Base-by-base conservation (phyloP, 768 basidiomycete species). In the Tricholoma saponaceum region DNA sequence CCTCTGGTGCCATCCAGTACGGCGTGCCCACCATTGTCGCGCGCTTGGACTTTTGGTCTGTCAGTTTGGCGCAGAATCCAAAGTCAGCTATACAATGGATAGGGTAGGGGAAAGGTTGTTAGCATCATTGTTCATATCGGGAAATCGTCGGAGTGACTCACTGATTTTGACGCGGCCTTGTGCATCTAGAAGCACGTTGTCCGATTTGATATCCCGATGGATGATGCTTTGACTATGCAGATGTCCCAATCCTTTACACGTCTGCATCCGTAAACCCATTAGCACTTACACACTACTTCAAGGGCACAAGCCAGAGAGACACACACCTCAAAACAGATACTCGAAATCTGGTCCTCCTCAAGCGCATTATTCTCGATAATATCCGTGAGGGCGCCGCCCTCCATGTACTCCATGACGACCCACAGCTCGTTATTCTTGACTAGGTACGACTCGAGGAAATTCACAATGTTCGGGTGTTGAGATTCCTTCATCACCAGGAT, bases 381-480 rank as follows among this genome's bases (percentile, higher is more conserved):
- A 73, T 98, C 96, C 23, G 95, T 98, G 66, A 99, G 77, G 16
- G 96, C 95, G 39, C 97, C 95, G 53, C 95, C 95, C 72, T 98
- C 95, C 95, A 98, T 98, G 69, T 92, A 96, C 75, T 98, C 95
- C 95, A 96, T 98, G 58, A 96, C 94, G 44, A 97, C 94, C 95
- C 95, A 98, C 22, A 97, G 83, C 68, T 96, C 94, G 53, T 81
- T 88, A 69, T 79, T 87, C 74, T 89, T 90, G 54, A 97, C 84
- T 44, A 98, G 82, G 72, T 95, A 97, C 22, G 91, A 85, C 5
- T 96, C 91, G 41, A 96, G 74, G 74, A 92, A 98, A 74, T 96
- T 96, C 77, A 98, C 95, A 57, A 98, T 95, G 67, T 97, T 98
- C 28, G 94, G 92, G 70, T 97, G 95, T 61, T 95, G 92, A 25